A percentile compares a stretch with the other conserved stretches of the same genome.
phyloP scores from a whole-genome alignment of 345 rosid genomes.

The Mangifera indica region DNA sequence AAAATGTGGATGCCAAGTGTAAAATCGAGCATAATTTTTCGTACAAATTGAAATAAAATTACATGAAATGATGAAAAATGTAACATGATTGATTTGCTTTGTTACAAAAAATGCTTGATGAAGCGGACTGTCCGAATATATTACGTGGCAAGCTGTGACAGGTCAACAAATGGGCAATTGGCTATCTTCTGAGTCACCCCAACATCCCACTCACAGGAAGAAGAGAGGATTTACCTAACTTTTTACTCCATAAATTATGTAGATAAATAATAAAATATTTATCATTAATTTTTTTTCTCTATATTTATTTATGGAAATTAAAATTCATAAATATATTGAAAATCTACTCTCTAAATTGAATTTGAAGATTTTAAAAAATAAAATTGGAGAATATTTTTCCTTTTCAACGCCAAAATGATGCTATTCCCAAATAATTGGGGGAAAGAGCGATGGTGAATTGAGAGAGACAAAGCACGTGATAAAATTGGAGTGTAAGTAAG shows the following conservation, averaged over 20 bases:
- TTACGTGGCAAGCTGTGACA: neutral
- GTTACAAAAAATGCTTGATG: neutral
- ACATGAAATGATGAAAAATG: neutral
- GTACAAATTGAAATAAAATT: neutral
- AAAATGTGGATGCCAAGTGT: conserved; percentile 12
- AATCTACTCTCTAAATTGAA: too few relatives aligned
- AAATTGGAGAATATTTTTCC: neutral
- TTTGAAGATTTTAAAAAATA: too few relatives aligned
- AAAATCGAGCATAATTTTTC: neutral
- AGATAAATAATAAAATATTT: neutral
- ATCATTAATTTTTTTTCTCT: too few relatives aligned
- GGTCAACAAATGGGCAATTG: neutral
- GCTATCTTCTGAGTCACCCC: neutral
- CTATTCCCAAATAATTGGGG: conserved; percentile 22
- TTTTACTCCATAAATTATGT: too few relatives aligned
- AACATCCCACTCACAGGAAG: neutral
- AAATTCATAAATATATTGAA: too few relatives aligned
- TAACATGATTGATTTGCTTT: neutral
- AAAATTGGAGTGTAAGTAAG: neutral
- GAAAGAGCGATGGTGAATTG: neutral
- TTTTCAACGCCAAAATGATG: conserved; percentile 8
- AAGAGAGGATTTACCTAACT: neutral
- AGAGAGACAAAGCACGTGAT: neutral
- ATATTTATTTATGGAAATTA: too few relatives aligned
- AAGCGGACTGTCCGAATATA: neutral